Conservation (phyloP, 306 rosid species). For the Citrullus colocynthis region DNA sequence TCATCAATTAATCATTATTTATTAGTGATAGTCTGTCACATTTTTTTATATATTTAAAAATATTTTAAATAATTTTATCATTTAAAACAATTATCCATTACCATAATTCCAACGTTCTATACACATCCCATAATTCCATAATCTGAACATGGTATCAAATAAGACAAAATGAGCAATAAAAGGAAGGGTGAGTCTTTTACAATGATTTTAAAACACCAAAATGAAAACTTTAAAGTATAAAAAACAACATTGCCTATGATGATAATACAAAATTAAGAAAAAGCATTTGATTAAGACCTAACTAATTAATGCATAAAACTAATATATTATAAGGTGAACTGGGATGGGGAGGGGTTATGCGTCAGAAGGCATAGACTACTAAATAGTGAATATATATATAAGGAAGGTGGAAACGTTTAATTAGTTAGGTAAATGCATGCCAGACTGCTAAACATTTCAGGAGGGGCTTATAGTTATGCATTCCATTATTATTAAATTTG, state of each 20-base stretch:
- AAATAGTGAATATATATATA: not conserved
- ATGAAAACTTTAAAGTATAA: not conserved
- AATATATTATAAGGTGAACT: not conserved
- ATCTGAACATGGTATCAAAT: not conserved
- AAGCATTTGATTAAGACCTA: not conserved
- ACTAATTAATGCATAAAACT: not conserved
- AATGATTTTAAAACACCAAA: not conserved
- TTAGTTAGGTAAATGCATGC: not conserved
- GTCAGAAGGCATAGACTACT: not conserved
- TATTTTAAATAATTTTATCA: too few species aligned
- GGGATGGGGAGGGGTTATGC: not conserved
- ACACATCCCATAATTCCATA: not conserved
- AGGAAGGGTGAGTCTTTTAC: not conserved
- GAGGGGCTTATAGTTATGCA: not conserved
- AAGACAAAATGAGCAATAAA: not conserved
- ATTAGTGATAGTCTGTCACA: too few species aligned
- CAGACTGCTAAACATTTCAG: not conserved
- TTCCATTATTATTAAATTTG: not conserved
- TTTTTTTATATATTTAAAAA: too few species aligned
- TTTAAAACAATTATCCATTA: too few species aligned
- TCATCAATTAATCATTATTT: too few species aligned
- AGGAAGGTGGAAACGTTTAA: not conserved
- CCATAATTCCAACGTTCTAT: too few species aligned
- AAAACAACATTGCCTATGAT: not conserved
- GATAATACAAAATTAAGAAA: not conserved